Base-by-base conservation (phyloP, 257 asterid species). In the Knoxia roxburghii region DNA sequence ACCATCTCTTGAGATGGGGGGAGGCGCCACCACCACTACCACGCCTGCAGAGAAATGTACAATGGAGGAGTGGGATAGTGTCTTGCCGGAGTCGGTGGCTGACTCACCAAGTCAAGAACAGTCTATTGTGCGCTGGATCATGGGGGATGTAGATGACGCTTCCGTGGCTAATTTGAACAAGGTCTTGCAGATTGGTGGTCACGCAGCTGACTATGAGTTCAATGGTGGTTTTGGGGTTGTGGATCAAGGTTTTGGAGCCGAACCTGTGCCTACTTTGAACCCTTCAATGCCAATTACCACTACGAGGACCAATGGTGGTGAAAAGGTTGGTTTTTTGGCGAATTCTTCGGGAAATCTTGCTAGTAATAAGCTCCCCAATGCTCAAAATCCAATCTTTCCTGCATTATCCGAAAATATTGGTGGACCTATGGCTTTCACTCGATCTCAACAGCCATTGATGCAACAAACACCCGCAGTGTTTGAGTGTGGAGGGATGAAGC, bases 61-160 rank as follows among this genome's bases (percentile, higher is more conserved):
- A 11, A 80, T 84, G 84, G 96, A 90, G 69, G 96, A 90, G 51
- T 93, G 99, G 99, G 99, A 93, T 68, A 76, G 90, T 67, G 91
- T 88, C 17, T 68, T 93, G 64, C 86, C 98, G 43, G 96, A 82
- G 21, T 71, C 91, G 1, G 88, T 78, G 32, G 83, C 86, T 24
- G 91, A 75, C 27, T 88, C 92, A 0, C 90, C 98, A 0, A 69
- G 76, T 72, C 96, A 85, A 52, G 98, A 89, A 10, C 96, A 86
- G 78, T 81, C 95, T 61, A 74, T 90, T 30, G 68, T 86, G 60
- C 82, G 88, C 49, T 89, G 94, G 95, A 86, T 91, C 80, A 87
- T 91, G 97, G 97, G 91, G 12, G 98, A 86, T 79, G 96, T 86
- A 68, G 98, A 87, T 49, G 96, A 89, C 81, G 87, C 90, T 9